These are phyloP conservation scores for Inga leiocalycina DNA, from an alignment of 306 rosid genomes.

Conservation along the genomic window DNA sequence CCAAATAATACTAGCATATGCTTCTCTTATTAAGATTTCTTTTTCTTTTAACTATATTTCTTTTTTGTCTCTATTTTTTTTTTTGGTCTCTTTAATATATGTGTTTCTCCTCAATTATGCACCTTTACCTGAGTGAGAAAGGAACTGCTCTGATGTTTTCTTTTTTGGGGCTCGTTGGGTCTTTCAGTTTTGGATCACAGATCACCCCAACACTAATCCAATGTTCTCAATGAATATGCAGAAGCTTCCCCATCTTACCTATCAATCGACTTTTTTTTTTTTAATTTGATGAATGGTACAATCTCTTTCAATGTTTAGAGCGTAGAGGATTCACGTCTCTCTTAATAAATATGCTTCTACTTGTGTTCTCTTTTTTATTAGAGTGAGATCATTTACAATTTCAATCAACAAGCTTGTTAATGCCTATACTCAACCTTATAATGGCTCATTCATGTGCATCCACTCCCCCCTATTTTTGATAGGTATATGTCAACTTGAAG, in stretches of 20 bases:
- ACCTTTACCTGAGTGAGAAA: background rate
- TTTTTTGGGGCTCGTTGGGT: background rate
- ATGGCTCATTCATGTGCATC: background rate
- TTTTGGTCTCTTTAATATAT: no score
- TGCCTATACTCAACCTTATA: no score
- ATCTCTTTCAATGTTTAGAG: no score
- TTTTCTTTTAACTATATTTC: background rate
- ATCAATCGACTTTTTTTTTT: background rate
- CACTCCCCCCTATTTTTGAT: no score
- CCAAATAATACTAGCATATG: background rate
- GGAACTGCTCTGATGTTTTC: background rate
- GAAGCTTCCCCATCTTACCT: background rate
- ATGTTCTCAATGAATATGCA: background rate
- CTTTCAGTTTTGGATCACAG: background rate
- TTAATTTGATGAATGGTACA: no score
- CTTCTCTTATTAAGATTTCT: background rate
- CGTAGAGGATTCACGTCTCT: accelerated
- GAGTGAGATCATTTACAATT: accelerated
- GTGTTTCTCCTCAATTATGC: background rate
- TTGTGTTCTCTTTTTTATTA: no score
- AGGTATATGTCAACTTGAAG: background rate
- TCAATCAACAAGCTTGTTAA: no score
- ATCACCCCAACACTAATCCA: background rate
- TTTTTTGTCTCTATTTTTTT: background rate
- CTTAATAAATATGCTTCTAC: no score